These are phyloP conservation scores for Buxus sempervirens DNA, from an alignment of 164 flowering plant species.

Conservation along the genomic window DNA sequence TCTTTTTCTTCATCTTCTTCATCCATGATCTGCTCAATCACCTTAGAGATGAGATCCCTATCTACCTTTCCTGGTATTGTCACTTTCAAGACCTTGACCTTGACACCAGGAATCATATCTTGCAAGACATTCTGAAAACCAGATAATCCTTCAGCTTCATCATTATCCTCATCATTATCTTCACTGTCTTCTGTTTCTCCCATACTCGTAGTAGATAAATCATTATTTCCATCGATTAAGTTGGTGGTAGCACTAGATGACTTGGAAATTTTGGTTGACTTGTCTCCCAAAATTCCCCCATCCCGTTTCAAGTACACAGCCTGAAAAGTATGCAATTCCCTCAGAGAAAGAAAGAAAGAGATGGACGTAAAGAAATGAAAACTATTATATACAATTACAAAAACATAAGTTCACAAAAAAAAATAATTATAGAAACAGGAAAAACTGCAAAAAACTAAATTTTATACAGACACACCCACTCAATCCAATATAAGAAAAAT, in stretches of 20 bases:
- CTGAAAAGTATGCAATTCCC: conserved; percentile 40
- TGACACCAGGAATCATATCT: conserved; percentile 86
- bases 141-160: conserved; percentile 42
- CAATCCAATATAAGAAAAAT: not conserved
- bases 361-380: too few species aligned
- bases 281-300: conserved; percentile 30
- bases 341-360: not conserved
- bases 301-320: conserved; percentile 76
- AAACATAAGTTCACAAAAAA: not conserved
- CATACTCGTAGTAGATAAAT: conserved; percentile 28
- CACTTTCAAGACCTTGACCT: conserved; percentile 73
- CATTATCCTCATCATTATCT: conserved; percentile 56
- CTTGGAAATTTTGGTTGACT: conserved; percentile 27
- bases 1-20: conserved; percentile 71
- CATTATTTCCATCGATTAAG: conserved; percentile 44
- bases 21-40: conserved; percentile 71
- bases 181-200: conserved; percentile 58
- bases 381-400: not conserved
- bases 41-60: conserved; percentile 59
- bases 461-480: not conserved
- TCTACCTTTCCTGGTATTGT: conserved; percentile 64
- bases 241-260: conserved; percentile 27
- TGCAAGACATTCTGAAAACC: conserved; percentile 57
- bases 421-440: too few species aligned
- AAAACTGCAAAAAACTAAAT: too few species aligned